Percentiles rank a stretch among this genome's conserved stretches.
Conservation (phyloP, 768 basidiomycete genomes). For the Psilocybe tampanensis region DNA sequence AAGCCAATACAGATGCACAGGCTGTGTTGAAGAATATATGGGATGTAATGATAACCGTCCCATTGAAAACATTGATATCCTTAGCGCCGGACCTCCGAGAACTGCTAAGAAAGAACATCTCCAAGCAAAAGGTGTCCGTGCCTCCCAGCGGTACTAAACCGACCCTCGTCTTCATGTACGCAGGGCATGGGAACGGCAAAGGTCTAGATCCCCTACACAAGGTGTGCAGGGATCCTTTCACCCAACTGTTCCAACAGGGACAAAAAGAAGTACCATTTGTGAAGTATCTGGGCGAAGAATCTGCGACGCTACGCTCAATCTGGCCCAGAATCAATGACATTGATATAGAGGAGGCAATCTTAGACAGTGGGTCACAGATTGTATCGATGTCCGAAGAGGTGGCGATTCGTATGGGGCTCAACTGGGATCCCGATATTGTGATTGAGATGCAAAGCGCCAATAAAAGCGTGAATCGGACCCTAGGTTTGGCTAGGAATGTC, state of each 20-base stretch:
- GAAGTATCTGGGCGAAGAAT: not conserved
- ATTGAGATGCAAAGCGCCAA: slow-evolving; percentile 32
- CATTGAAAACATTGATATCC: not conserved
- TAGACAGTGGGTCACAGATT: slow-evolving; percentile 31
- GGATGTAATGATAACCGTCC: not conserved
- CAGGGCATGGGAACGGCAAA: not conserved
- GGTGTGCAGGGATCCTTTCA: not conserved
- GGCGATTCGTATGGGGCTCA: slow-evolving; percentile 10
- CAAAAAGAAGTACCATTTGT: not conserved
- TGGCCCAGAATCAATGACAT: slow-evolving; percentile 15
- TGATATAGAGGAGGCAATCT: slow-evolving; percentile 17
- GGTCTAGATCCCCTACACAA: not conserved
- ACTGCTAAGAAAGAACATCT: not conserved
- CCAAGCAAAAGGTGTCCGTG: not conserved
- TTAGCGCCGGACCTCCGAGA: not conserved
- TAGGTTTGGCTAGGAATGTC: slow-evolving; percentile 30
- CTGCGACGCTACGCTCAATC: not conserved
- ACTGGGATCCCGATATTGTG: slow-evolving; percentile 20
- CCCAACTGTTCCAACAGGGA: not conserved
- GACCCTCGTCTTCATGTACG: no score
- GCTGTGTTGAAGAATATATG: not conserved
- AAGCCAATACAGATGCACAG: not conserved
- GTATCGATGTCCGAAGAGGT: slow-evolving; percentile 20
- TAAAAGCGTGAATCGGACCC: slow-evolving; percentile 17
- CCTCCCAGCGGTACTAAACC: no score